Evolutionary conservation across 225 moss, liverwort and hornwort species (phyloP).

Genomic region (Sphagnum tenellum): DNA sequence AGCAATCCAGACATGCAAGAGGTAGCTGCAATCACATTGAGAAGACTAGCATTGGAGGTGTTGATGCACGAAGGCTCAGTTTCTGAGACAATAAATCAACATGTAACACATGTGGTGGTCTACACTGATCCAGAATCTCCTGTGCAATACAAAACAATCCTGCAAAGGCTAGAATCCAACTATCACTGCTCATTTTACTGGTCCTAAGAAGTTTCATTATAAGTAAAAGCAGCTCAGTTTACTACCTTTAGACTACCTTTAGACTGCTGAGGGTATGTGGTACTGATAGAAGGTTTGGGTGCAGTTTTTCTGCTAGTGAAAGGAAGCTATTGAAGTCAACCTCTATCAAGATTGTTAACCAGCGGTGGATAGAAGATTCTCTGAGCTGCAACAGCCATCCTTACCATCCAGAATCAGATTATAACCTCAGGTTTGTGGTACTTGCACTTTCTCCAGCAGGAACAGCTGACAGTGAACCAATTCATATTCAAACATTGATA

Average conservation of each 20-base stretch:
- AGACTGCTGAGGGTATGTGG: no score
- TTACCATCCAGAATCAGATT: constrained; percentile 29
- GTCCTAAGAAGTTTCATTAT: no score
- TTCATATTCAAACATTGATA: no score
- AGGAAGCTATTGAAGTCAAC: constrained; percentile 41
- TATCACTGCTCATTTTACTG: background rate
- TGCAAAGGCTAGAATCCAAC: constrained; percentile 38
- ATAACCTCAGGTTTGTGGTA: constrained; percentile 61
- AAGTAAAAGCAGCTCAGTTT: no score
- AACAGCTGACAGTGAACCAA: no score
- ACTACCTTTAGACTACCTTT: no score
- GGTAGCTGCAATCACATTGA: constrained; percentile 50
- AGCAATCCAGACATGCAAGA: constrained; percentile 65
- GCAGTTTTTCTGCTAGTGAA: constrained; percentile 45
- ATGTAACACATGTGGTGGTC: constrained; percentile 81
- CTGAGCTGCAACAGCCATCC: constrained; percentile 25
- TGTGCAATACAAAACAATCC: constrained; percentile 43
- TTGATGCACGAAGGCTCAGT: constrained; percentile 68
- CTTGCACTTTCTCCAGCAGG: no score
- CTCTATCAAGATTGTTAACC: constrained; percentile 58
- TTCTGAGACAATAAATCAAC: constrained; percentile 27
- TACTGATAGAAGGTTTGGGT: background rate
- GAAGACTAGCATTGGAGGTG: constrained; percentile 76
- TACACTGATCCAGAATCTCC: constrained; percentile 42
- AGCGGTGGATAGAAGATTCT: constrained; percentile 77